These are phyloP conservation scores for Sporothrix luriei DNA, from an alignment of 2,329 filamentous ascomycete genomes.

Conservation along the genomic window DNA sequence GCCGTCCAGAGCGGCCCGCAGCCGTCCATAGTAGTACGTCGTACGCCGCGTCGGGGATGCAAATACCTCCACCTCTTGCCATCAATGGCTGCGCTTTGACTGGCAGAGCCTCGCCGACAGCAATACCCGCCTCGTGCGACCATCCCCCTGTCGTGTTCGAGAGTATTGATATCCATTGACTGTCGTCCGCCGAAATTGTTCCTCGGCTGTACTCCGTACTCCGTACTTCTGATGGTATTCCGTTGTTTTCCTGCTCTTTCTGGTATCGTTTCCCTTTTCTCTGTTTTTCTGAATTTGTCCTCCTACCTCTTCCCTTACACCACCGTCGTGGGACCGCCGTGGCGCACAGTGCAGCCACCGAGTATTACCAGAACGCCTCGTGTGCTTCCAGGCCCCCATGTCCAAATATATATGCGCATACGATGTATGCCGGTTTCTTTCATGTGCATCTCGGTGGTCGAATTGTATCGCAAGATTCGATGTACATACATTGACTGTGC, in stretches of 20 bases:
- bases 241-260: not conserved
- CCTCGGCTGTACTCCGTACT: not conserved
- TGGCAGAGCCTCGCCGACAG: conserved; percentile 9
- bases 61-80: not conserved
- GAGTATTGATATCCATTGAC: conserved; percentile 6
- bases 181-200: not conserved
- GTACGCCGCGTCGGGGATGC: not conserved
- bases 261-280: not conserved
- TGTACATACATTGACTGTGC: not conserved
- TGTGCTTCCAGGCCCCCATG: not conserved
- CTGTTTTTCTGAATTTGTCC: not conserved
- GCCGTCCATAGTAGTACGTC: not conserved
- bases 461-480: not conserved
- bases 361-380: conserved; percentile 6
- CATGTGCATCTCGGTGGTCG: not conserved
- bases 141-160: not conserved
- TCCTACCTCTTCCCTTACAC: not conserved
- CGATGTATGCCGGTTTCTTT: too few relatives aligned
- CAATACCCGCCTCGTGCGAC: not conserved
- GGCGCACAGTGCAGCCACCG: conserved; percentile 4
- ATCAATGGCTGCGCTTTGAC: not conserved
- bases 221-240: not conserved
- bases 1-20: not conserved
- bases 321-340: conserved; percentile 14
- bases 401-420: not conserved